Evolutionary conservation across 352 stramenopile genomes (phyloP).

Genomic region (Globisporangium ultimum): DNA sequence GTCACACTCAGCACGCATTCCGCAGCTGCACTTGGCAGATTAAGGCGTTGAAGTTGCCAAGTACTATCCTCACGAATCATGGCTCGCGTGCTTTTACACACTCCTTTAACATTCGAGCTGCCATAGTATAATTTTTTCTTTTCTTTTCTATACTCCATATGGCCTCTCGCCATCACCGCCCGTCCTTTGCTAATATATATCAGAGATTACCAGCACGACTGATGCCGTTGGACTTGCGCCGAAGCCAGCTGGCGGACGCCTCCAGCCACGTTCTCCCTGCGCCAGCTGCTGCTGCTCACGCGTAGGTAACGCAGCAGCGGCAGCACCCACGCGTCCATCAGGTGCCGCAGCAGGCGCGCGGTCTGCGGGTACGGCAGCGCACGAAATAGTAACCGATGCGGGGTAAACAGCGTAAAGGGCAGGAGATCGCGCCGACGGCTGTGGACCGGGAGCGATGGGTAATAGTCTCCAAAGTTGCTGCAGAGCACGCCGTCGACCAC

Average conservation of each 20-base stretch:
- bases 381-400: slow-evolving; percentile 47
- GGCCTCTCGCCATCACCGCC: no score
- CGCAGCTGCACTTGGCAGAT: no score
- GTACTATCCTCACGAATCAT: no score
- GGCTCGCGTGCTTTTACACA: no score
- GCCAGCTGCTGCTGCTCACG: background rate
- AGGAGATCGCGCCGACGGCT: slow-evolving; percentile 30
- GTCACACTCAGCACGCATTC: no score
- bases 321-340: slow-evolving; percentile 52
- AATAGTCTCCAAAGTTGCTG: slow-evolving; percentile 78
- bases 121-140: no score
- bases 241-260: background rate
- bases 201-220: no score
- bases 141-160: no score
- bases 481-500: slow-evolving; percentile 68
- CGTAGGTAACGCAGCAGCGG: slow-evolving; percentile 23
- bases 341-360: slow-evolving; percentile 27
- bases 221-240: background rate
- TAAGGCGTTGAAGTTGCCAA: background rate
- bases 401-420: slow-evolving; percentile 43
- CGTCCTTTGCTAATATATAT: no score
- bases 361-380: slow-evolving; percentile 44
- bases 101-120: no score
- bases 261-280: background rate
- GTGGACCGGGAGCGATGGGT: slow-evolving; percentile 30